Percentiles rank a stretch among this genome's conserved stretches.
Conservation (phyloP, 2,329 filamentous ascomycete species). For the Lachnum nothofagi region DNA sequence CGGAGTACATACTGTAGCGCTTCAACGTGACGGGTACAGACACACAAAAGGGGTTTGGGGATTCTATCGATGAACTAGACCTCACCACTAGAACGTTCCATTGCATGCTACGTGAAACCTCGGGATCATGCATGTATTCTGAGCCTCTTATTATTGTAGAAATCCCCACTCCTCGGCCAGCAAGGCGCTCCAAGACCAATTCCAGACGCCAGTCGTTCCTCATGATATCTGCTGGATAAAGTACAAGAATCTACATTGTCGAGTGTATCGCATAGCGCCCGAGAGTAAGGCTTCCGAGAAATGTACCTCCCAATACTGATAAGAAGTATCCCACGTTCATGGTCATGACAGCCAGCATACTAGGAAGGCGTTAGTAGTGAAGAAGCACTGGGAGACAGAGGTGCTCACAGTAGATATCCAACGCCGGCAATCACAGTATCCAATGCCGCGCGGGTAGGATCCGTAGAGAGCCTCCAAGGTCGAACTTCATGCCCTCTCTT, state of each 20-base stretch:
- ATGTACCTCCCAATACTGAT: conserved; percentile 71
- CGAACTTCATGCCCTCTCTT: conserved; percentile 47
- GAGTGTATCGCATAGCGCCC: conserved; percentile 27
- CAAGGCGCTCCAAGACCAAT: conserved; percentile 9
- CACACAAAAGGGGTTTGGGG: too few species aligned
- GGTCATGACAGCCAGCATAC: conserved; percentile 90
- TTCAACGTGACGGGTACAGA: too few species aligned
- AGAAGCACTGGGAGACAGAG: not conserved
- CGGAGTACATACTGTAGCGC: too few species aligned
- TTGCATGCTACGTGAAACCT: too few species aligned
- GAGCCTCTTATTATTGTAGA: not conserved
- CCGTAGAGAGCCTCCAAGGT: conserved; percentile 78
- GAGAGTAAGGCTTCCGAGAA: conserved; percentile 71
- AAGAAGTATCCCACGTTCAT: conserved; percentile 82
- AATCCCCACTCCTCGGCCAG: conserved; percentile 1
- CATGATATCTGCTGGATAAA: not conserved
- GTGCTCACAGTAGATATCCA: conserved; percentile 77
- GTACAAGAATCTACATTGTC: conserved; percentile 19
- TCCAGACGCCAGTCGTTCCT: conserved; percentile 4
- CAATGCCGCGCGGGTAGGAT: conserved; percentile 66
- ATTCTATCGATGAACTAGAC: too few species aligned
- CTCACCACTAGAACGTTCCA: too few species aligned
- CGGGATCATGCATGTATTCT: not conserved
- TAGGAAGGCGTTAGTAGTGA: conserved; percentile 35
- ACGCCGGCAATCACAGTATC: conserved; percentile 70